phyloP scores from a whole-genome alignment of 192 early-diverging fungal species.

The Dissophora ornata region DNA sequence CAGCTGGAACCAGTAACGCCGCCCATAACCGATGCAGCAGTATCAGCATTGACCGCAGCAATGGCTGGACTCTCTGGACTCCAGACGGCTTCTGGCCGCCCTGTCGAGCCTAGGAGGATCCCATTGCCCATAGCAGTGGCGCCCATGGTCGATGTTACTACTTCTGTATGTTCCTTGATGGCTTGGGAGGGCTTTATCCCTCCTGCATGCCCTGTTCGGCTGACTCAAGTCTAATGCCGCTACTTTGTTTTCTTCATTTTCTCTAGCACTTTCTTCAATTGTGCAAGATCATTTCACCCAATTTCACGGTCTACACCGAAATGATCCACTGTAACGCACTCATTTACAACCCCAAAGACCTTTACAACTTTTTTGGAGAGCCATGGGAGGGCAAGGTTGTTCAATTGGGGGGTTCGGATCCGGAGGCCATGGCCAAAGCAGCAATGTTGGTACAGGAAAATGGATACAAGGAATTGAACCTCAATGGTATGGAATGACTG shows the following conservation, averaged over 20 bases:
- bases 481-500: slow-evolving; percentile 58
- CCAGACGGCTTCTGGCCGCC: slow-evolving; percentile 26
- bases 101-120: slow-evolving; percentile 38
- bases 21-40: not conserved
- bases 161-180: slow-evolving; percentile 54
- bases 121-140: slow-evolving; percentile 63
- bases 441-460: slow-evolving; percentile 61
- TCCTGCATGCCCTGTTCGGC: not conserved
- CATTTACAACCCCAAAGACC: slow-evolving; percentile 47
- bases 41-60: not conserved
- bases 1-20: not conserved
- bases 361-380: slow-evolving; percentile 62
- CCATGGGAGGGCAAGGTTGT: slow-evolving; percentile 62
- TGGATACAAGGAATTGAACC: slow-evolving; percentile 72
- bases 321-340: slow-evolving; percentile 76
- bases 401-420: slow-evolving; percentile 68
- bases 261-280: slow-evolving; percentile 71
- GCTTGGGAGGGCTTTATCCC: slow-evolving; percentile 13
- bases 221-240: not conserved
- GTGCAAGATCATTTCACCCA: slow-evolving; percentile 73
- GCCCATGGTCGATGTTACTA: slow-evolving; percentile 84
- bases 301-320: slow-evolving; percentile 74
- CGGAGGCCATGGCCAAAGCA: slow-evolving; percentile 60
- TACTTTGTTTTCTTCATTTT: not conserved
- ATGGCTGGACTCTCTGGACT: not conserved